Percentiles rank a stretch among this genome's conserved stretches.
Evolutionary conservation across 768 basidiomycete genomes (phyloP).

Genomic region (Pleurotus djamor): DNA sequence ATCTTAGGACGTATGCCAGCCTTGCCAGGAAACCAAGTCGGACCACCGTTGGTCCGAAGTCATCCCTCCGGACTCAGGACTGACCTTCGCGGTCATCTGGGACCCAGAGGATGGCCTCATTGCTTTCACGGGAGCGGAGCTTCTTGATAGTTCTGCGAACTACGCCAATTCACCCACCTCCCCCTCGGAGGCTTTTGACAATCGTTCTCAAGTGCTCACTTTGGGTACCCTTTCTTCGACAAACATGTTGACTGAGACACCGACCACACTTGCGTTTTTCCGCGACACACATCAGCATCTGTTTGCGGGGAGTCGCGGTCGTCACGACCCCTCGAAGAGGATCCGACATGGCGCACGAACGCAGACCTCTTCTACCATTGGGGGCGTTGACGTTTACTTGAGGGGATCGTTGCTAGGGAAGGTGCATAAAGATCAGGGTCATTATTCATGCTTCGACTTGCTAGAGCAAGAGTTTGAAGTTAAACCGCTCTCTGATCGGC

Average conservation of each 20-base stretch:
- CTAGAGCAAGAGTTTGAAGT: conserved; percentile 18
- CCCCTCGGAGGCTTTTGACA: conserved; percentile 22
- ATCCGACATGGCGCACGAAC: conserved; percentile 12
- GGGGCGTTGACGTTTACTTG: conserved; percentile 32
- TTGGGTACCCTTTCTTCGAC: conserved; percentile 15
- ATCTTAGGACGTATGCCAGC: background rate
- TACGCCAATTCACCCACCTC: conserved; percentile 13
- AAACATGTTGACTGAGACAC: conserved; percentile 16
- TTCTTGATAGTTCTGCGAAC: conserved; percentile 27
- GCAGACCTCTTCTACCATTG: conserved; percentile 35
- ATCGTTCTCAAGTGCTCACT: conserved; percentile 22
- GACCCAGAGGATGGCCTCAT: conserved; percentile 57
- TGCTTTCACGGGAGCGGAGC: conserved; percentile 50
- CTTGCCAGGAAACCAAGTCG: conserved; percentile 22
- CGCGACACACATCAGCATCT: conserved; percentile 18
- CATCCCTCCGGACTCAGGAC: conserved; percentile 50
- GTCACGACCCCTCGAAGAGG: background rate
- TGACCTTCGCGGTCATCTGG: conserved; percentile 62
- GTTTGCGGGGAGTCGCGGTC: conserved; percentile 4
- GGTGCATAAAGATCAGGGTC: conserved; percentile 21
- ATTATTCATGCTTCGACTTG: conserved; percentile 24
- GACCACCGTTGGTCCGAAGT: conserved; percentile 53
- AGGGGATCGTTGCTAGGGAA: conserved; percentile 24
- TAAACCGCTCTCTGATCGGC: conserved; percentile 18
- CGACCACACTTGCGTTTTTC: conserved; percentile 22